Evolutionary conservation across 2,329 filamentous ascomycete genomes (phyloP).

Genomic region (Leptographium wingfieldii): DNA sequence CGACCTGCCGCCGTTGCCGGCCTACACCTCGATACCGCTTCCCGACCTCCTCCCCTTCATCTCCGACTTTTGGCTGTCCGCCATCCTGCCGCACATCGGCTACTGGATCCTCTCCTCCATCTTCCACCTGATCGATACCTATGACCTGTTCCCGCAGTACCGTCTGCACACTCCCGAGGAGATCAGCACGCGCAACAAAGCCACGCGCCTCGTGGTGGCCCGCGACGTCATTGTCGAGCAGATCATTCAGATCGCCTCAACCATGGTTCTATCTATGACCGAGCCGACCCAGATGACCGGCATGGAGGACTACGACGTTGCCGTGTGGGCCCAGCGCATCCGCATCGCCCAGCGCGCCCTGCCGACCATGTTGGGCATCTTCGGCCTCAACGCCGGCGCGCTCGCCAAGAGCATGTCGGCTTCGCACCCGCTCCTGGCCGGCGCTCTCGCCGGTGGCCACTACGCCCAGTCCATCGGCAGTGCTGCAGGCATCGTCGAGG

Average conservation of each 20-base stretch:
- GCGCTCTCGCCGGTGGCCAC: constrained; percentile 63
- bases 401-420: constrained; percentile 64
- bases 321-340: constrained; percentile 77
- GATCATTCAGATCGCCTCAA: constrained; percentile 68
- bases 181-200: constrained; percentile 76
- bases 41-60: constrained; percentile 64
- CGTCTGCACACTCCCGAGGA: constrained; percentile 91
- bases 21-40: constrained; percentile 60
- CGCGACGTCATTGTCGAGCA: constrained; percentile 90
- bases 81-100: constrained; percentile 63
- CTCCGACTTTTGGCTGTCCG: constrained; percentile 67
- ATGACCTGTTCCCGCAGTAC: constrained; percentile 81
- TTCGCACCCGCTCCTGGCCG: constrained; percentile 62
- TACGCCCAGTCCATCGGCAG: constrained; percentile 45
- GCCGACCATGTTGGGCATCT: constrained; percentile 53
- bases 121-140: constrained; percentile 78
- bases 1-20: constrained; percentile 72
- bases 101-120: constrained; percentile 82
- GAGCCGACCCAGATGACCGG: constrained; percentile 66
- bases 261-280: constrained; percentile 52
- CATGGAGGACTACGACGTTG: constrained; percentile 73
- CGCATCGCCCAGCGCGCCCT: constrained; percentile 68
- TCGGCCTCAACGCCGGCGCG: constrained; percentile 65
- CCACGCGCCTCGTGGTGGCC: constrained; percentile 70
- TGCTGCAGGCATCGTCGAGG: constrained; percentile 30